Conservation (phyloP, 257 asterid genomes). For the Avicennia marina region DNA sequence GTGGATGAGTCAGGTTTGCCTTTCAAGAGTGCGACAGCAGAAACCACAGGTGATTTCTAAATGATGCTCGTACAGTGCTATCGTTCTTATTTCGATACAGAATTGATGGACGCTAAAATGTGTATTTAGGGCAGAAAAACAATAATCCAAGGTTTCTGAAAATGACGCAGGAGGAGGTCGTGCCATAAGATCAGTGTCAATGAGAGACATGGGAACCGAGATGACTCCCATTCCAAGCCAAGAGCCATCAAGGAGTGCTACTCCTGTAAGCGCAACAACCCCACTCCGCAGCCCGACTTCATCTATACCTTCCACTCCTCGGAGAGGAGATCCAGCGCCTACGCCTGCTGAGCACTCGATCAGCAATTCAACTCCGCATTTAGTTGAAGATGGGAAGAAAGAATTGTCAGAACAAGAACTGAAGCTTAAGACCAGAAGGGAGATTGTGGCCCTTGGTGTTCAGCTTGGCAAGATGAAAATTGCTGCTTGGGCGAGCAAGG, state of each 20-base stretch:
- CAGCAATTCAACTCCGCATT: slow-evolving; percentile 21
- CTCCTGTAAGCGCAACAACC: slow-evolving; percentile 78
- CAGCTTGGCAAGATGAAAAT: slow-evolving; percentile 94
- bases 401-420: slow-evolving; percentile 76
- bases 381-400: slow-evolving; percentile 35
- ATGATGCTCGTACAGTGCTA: too few species aligned
- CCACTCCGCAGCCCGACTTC: slow-evolving; percentile 90
- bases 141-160: not conserved
- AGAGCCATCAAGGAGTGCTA: slow-evolving; percentile 85
- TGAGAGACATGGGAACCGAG: slow-evolving; percentile 99
- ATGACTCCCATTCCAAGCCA: slow-evolving; percentile 99
- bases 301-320: slow-evolving; percentile 87
- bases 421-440: slow-evolving; percentile 77
- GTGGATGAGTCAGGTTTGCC: slow-evolving; percentile 32
- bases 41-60: slow-evolving; percentile 50
- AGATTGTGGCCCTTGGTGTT: slow-evolving; percentile 89
- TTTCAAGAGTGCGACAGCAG: slow-evolving; percentile 49
- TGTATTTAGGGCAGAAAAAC: not conserved
- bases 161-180: slow-evolving; percentile 33
- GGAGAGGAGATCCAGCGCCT: slow-evolving; percentile 69
- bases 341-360: slow-evolving; percentile 40
- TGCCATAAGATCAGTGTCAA: slow-evolving; percentile 83
- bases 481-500: slow-evolving; percentile 99
- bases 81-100: not conserved
- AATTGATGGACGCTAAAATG: not conserved